phyloP scores from a whole-genome alignment of 176 grass and related monocot species.

The Phoenix dactylifera region DNA sequence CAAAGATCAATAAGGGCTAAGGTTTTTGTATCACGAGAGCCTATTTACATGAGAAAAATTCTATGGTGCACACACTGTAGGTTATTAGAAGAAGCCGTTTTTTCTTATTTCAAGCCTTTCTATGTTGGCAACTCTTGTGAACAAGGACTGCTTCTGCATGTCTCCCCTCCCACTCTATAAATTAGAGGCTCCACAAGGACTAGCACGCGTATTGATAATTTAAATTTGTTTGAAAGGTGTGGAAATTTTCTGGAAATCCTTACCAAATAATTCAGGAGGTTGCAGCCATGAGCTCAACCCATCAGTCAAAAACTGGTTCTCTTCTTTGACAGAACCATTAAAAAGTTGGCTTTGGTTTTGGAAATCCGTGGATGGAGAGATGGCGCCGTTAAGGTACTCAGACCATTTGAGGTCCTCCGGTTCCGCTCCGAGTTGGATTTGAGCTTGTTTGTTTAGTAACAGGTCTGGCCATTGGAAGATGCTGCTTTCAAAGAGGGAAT shows the following conservation, averaged over 20 bases:
- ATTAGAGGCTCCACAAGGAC: background rate
- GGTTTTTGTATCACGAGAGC: background rate
- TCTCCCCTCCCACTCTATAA: background rate
- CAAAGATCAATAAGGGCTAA: background rate
- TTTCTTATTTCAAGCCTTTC: background rate
- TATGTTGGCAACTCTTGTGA: background rate
- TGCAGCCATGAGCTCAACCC: background rate
- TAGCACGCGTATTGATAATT: background rate
- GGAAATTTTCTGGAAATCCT: background rate
- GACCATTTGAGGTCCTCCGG: conserved; percentile 17
- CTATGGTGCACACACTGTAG: background rate
- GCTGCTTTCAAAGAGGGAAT: background rate
- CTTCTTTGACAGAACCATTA: background rate
- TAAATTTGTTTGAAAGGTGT: background rate
- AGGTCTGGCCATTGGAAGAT: conserved; percentile 11
- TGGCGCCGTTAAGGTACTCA: conserved; percentile 8
- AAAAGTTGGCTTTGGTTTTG: background rate
- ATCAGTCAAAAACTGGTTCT: background rate
- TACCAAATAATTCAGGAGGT: background rate
- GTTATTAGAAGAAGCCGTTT: background rate
- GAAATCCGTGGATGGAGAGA: background rate
- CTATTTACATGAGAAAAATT: background rate
- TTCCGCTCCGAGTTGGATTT: background rate
- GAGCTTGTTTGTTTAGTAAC: background rate
- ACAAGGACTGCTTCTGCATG: background rate